Evolutionary conservation across 495 filamentous ascomycete genomes (phyloP).

Genomic region (Aspergillus coremiiformis): DNA sequence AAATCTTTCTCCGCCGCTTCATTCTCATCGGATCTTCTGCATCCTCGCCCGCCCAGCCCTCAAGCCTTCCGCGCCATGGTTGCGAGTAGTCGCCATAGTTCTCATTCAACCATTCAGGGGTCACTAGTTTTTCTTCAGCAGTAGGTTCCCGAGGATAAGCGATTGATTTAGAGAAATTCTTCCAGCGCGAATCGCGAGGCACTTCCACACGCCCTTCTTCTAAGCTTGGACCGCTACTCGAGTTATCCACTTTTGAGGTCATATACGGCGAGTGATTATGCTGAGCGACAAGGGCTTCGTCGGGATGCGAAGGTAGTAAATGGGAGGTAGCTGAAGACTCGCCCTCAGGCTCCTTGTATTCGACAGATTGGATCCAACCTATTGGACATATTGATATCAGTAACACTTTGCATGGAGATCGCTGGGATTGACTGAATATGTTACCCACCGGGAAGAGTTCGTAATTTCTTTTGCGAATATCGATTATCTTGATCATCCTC

Average conservation of each 20-base stretch:
- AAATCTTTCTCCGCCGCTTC: constrained; percentile 41
- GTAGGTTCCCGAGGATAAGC: constrained; percentile 44
- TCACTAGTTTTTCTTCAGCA: constrained; percentile 44
- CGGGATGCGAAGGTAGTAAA: constrained; percentile 39
- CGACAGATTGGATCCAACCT: constrained; percentile 38
- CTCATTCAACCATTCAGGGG: constrained; percentile 52
- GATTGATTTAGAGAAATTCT: constrained; percentile 48
- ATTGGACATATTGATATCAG: not conserved
- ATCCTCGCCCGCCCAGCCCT: constrained; percentile 29
- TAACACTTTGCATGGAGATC: not conserved
- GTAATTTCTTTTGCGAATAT: constrained; percentile 9
- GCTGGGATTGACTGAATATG: not conserved
- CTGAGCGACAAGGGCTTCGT: constrained; percentile 48
- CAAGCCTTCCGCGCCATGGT: constrained; percentile 48
- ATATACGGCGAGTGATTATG: constrained; percentile 50
- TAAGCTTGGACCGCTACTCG: constrained; percentile 9
- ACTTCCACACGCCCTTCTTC: constrained; percentile 10
- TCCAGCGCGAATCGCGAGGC: constrained; percentile 52
- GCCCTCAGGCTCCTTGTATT: constrained; percentile 22
- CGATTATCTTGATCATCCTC: constrained; percentile 12
- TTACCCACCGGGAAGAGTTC: constrained; percentile 30
- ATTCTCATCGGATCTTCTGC: constrained; percentile 41
- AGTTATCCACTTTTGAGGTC: constrained; percentile 21
- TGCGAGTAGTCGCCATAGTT: constrained; percentile 48
- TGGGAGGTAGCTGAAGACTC: constrained; percentile 26